Base-by-base conservation (phyloP, 1,139 yeast genomes). In the Candida labiduridarum region DNA sequence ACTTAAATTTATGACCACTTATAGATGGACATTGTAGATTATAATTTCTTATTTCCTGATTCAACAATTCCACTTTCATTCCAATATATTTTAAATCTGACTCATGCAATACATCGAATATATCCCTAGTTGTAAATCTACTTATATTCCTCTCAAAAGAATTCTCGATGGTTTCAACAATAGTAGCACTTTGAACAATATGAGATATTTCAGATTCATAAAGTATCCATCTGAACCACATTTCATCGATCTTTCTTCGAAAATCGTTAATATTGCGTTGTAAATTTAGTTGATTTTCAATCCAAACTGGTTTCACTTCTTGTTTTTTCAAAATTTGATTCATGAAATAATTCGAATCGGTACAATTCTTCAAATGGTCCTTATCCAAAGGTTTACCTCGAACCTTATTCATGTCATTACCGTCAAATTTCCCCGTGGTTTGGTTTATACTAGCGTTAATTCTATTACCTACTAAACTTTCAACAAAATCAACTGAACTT, bases 291-390 rank as follows among this genome's bases (percentile, higher is more conserved):
- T 90, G 97, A 49, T 80, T 83, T 59, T 89, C 96, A 31, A 90
- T 85, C 96, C 96, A 90, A 0, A 96, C 95, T 0, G 96, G 96
- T 10, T 85, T 72, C 0, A 88, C 84, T 44, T 89, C 91, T 64
- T 90, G 96, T 43, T 82, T 80, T 56, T 82, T 84, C 52, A 90
- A 69, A 45, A 90, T 85, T 54, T 74, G 76, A 57, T 74, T 76
- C 66, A 76, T 66, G 53, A 76, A 76, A 56, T 72, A 76, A 52
- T 68, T 71, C 4, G 76, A 60, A 54, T 75, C 78, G 8, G 72
- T 66, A 39, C 76, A 62, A 58, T 88, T 84, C 55, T 84, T 85
- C 63, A 90, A 69, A 61, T 88, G 89, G 16, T 77, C 80, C 35
- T 64, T 62, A 38, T 75, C 74, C 25, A 86, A 60, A 1, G 87